Base-by-base conservation (phyloP, 305 asterid species). In the Withania somnifera region DNA sequence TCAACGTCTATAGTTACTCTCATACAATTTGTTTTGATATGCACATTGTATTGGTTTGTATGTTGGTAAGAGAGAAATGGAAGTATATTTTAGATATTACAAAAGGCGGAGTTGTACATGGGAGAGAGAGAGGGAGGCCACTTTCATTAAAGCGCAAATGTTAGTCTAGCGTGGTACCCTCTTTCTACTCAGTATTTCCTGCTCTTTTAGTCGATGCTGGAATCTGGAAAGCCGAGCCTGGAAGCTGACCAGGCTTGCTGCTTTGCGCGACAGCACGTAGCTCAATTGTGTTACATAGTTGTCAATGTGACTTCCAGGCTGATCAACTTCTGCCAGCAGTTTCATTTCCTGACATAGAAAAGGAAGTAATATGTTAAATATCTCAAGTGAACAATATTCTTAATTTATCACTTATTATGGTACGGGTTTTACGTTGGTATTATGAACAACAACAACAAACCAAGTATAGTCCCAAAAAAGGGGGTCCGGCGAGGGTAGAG, bases 181-280 rank as follows among this genome's bases (percentile, higher is more conserved):
- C 84, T 84, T 88, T 85, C 91, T 86, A 78, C 88, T 88, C 84
- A 88, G 67, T 80, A 88, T 86, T 82, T 88, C 91, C 58, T 88
- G 91, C 58, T 93, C 99, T 87, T 91, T 93, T 83, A 96, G 86
- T 76, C 98, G 97, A 84, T 96, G 99, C 90, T 94, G 99, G 90
- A 96, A 96, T 88, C 98, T 88, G 63, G 97, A 97, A 22, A 96
- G 98, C 11, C 98, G 98, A 61, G 98, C 97, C 88, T 96, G 99
- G 76, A 96, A 97, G 86, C 98, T 88, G 79, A 96, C 98, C 64
- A 94, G 91, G 83, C 94, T 93, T 86, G 98, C 97, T 45, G 99
- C 98, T 89, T 96, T 96, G 82, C 98, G 97, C 2, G 99, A 94
- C 81, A 96, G 97, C 81, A 92, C 92, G 30, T 93, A 94, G 86